These are phyloP conservation scores for Grosmannia serpens DNA, from an alignment of 2,329 filamentous ascomycete species.

Conservation along the genomic window DNA sequence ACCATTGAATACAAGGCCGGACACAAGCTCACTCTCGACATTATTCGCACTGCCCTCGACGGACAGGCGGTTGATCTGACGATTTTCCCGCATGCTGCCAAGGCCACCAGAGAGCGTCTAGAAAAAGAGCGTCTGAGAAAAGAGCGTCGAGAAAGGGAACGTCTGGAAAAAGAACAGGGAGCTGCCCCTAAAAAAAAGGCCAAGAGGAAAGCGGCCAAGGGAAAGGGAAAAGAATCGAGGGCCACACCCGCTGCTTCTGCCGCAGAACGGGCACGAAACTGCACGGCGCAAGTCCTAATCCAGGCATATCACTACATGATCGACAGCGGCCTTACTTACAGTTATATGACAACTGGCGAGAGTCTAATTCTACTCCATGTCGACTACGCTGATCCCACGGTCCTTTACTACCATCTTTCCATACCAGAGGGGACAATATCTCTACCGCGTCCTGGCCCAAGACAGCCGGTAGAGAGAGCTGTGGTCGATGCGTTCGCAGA, in stretches of 20 bases:
- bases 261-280: background rate
- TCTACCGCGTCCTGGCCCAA: background rate
- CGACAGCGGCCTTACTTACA: background rate
- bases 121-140: no score
- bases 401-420: background rate
- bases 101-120: background rate
- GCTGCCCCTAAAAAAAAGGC: no score
- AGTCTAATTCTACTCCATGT: background rate
- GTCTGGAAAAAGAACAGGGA: no score
- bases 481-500: background rate
- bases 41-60: background rate
- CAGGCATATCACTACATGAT: background rate
- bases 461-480: background rate
- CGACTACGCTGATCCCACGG: background rate
- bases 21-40: background rate
- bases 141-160: no score
- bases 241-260: background rate
- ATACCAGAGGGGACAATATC: background rate
- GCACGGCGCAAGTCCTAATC: background rate
- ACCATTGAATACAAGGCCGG: background rate
- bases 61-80: background rate
- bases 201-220: background rate
- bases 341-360: background rate
- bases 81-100: background rate
- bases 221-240: background rate